These are phyloP conservation scores for Aspergillus eucalypticola DNA, from an alignment of 2,329 filamentous ascomycete genomes.

Conservation along the genomic window DNA sequence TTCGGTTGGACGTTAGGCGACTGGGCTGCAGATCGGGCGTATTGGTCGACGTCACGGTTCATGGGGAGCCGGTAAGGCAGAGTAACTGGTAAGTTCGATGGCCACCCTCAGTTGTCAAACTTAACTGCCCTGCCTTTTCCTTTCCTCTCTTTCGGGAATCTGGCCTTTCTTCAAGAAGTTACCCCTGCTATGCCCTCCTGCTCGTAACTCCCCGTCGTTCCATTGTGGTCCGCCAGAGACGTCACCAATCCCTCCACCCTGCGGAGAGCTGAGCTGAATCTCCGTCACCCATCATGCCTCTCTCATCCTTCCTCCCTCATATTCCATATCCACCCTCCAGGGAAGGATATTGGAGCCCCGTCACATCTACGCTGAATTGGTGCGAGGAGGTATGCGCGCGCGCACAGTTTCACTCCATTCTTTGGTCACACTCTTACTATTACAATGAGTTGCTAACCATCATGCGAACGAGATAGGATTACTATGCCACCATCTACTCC, in stretches of 20 bases:
- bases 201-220: not conserved
- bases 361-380: conserved; percentile 74
- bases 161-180: not conserved
- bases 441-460: conserved; percentile 8
- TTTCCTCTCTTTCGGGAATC: not conserved
- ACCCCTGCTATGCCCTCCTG: not conserved
- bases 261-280: conserved; percentile 14
- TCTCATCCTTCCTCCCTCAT: conserved; percentile 32
- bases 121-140: not conserved
- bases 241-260: not conserved
- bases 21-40: not conserved
- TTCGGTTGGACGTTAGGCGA: not conserved
- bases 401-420: not conserved
- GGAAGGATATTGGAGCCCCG: conserved; percentile 66
- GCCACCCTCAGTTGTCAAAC: not conserved
- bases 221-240: not conserved
- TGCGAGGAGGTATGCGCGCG: conserved; percentile 67
- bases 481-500: conserved; percentile 72
- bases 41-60: conserved; percentile 10
- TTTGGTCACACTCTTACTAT: not conserved
- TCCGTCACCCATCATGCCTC: conserved; percentile 27
- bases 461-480: conserved; percentile 56
- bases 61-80: not conserved
- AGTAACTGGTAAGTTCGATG: conserved; percentile 1
- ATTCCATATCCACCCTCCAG: conserved; percentile 50